Evolutionary conservation across 306 rosid genomes (phyloP).

Genomic region (Casuarina equisetifolia): DNA sequence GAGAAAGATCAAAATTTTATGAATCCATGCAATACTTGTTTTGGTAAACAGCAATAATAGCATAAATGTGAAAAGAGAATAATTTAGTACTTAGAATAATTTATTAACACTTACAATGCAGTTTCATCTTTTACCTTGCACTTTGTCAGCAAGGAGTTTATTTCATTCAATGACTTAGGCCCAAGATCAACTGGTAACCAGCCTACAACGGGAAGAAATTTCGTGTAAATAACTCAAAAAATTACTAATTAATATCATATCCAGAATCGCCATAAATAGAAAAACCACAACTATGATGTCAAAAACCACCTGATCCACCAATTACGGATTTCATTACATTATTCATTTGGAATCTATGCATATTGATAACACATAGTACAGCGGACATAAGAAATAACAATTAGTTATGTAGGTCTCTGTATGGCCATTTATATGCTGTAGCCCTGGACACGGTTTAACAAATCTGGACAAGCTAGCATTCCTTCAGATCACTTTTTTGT

Average conservation of each 20-base stretch:
- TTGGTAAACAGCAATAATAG: not conserved
- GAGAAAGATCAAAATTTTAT: not conserved
- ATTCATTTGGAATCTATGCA: not conserved
- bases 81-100: no score
- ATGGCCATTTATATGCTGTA: not conserved
- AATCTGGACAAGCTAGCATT: not conserved
- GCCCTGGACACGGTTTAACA: not conserved
- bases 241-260: not conserved
- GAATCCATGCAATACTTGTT: not conserved
- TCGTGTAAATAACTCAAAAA: constrained; percentile 3
- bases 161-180: constrained; percentile 64
- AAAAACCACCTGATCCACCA: not conserved
- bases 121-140: constrained; percentile 56
- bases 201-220: constrained; percentile 41
- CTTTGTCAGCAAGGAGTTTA: constrained; percentile 51
- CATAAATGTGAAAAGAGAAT: not conserved
- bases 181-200: constrained; percentile 91
- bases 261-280: not conserved
- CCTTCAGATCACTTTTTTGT: not conserved
- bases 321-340: not conserved
- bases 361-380: not conserved
- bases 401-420: not conserved
- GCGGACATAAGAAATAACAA: not conserved
- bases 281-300: not conserved
- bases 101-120: constrained; percentile 7